Evolutionary conservation across 805 yeast species (phyloP).

Genomic region (Cyberlindnera mycetangii): DNA sequence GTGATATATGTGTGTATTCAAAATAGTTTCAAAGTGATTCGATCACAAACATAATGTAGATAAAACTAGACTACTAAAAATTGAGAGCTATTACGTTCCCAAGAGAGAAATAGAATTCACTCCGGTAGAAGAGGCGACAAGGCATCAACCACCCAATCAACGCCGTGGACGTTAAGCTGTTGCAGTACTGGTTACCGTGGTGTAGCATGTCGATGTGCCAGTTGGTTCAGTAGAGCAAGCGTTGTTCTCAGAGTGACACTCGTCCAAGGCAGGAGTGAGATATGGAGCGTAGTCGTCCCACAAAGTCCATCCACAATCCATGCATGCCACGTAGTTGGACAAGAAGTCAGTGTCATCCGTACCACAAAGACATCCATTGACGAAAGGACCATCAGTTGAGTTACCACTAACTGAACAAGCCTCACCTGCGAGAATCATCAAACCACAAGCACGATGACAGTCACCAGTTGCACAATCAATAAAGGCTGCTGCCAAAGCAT

Average conservation of each 20-base stretch:
- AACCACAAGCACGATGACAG: slow-evolving; percentile 33
- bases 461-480: slow-evolving; percentile 25
- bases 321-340: slow-evolving; percentile 27
- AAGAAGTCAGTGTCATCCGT: slow-evolving; percentile 21
- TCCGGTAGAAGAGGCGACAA: no score
- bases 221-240: slow-evolving; percentile 28
- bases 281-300: slow-evolving; percentile 31
- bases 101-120: no score
- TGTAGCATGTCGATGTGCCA: slow-evolving; percentile 30
- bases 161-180: no score
- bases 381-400: slow-evolving; percentile 17
- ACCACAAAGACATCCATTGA: slow-evolving; percentile 22
- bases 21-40: no score
- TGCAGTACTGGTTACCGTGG: slow-evolving; percentile 23
- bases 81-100: no score
- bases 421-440: slow-evolving; percentile 30
- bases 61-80: no score
- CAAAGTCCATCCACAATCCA: slow-evolving; percentile 38
- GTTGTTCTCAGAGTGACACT: slow-evolving; percentile 20
- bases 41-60: no score
- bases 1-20: no score
- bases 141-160: no score
- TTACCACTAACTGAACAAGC: slow-evolving; percentile 20
- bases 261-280: slow-evolving; percentile 27
- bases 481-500: slow-evolving; percentile 27